Conservation (phyloP, 2,329 filamentous ascomycete species). For the Paecilomyces formosus region DNA sequence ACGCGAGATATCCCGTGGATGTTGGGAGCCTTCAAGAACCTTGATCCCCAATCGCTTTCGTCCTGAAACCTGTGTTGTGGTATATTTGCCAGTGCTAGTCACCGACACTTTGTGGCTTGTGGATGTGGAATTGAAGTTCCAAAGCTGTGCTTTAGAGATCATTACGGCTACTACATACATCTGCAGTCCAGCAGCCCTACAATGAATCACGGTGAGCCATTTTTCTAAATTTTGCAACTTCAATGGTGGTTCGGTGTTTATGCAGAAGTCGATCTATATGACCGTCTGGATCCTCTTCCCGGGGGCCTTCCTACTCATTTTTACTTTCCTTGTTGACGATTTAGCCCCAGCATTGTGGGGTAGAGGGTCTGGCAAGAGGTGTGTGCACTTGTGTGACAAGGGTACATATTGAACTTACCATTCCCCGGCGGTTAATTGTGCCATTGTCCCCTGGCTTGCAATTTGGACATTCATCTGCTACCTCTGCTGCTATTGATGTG, state of each 20-base stretch:
- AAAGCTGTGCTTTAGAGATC: neutral
- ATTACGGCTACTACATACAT: constrained; percentile 1
- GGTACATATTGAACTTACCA: constrained; percentile 1
- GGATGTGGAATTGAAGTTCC: neutral
- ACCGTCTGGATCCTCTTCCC: neutral
- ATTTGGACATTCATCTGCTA: neutral
- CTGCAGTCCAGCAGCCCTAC: constrained; percentile 5
- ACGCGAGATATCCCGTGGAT: neutral
- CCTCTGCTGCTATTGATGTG: neutral
- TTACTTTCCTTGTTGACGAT: constrained; percentile 1
- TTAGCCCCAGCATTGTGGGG: neutral
- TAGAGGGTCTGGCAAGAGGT: constrained; percentile 1
- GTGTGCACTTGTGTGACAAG: constrained; percentile 6
- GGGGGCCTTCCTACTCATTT: neutral
- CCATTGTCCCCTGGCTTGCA: neutral
- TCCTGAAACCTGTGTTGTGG: neutral
- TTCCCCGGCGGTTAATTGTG: neutral
- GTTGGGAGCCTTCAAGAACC: neutral
- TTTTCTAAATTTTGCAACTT: constrained; percentile 14
- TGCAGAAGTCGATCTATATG: neutral
- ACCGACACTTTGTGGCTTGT: neutral
- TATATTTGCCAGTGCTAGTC: neutral
- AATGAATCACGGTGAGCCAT: constrained; percentile 18
- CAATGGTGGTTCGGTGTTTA: neutral
- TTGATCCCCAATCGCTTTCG: neutral